Percentiles rank a stretch among this genome's conserved stretches.
Evolutionary conservation across 2,329 filamentous ascomycete species (phyloP).

Genomic region (Hymenoscyphus albidus): DNA sequence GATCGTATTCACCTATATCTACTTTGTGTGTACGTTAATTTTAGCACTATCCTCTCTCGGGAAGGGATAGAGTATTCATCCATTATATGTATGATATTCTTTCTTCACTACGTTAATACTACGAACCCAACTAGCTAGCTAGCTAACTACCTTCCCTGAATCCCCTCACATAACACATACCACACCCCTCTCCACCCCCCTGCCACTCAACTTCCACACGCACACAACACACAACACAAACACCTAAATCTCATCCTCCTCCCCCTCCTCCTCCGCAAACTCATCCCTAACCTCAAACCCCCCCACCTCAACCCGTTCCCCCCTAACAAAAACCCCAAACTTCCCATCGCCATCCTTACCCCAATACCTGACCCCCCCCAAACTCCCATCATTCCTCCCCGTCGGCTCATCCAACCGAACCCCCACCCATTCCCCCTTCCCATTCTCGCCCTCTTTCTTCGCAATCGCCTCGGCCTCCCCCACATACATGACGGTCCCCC

Average conservation of each 20-base stretch:
- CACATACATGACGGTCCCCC: constrained; percentile 67
- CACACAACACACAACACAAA: too few relatives aligned
- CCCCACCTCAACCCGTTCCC: constrained; percentile 73
- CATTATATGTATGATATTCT: too few relatives aligned
- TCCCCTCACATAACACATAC: too few relatives aligned
- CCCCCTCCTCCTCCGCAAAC: constrained; percentile 55
- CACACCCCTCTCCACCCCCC: too few relatives aligned
- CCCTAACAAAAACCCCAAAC: constrained; percentile 73
- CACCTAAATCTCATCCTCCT: constrained; percentile 66
- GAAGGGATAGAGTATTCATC: too few relatives aligned
- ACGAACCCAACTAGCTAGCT: too few relatives aligned
- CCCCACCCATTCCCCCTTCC: constrained; percentile 66
- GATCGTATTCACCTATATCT: too few relatives aligned
- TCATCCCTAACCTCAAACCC: constrained; percentile 69
- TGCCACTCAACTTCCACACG: too few relatives aligned
- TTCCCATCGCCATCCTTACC: constrained; percentile 52
- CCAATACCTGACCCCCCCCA: constrained; percentile 67
- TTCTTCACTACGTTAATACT: too few relatives aligned
- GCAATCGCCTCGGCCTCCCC: constrained; percentile 73
- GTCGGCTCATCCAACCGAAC: constrained; percentile 74
- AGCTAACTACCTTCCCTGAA: too few relatives aligned
- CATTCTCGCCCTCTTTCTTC: constrained; percentile 35
- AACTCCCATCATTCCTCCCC: constrained; percentile 77
- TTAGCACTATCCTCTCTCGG: too few relatives aligned
- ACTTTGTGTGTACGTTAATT: too few relatives aligned